Base-by-base conservation (phyloP, 208 protist genomes). In the Acanthamoeba triangularis region DNA sequence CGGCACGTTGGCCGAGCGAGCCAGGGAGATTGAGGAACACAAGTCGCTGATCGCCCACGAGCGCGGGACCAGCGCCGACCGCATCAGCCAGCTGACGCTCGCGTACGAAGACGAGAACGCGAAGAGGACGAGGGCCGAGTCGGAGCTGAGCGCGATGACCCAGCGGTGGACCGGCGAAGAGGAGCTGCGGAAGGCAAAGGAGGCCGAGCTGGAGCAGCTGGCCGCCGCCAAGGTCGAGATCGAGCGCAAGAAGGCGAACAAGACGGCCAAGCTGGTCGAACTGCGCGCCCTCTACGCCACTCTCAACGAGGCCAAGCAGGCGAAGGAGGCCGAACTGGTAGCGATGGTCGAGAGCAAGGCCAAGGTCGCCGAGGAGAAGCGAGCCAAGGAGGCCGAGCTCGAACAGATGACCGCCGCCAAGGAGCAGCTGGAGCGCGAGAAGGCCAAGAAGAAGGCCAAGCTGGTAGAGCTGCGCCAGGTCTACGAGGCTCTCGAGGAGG, bases 241-340 rank as follows among this genome's bases (percentile, higher is more conserved):
- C 30, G 84, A 56, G 47, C 28, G 35, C 30, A 16, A 72, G 59
- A 91, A 91, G 84, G 33, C n/a, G 10, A 65, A 20, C 28, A 35
- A 72, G 28, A 44, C 67, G 84, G 84, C 84, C 18, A 69, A 91
- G 84, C 52, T 91, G 20, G 54, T 30, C 11, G 30, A 84, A 28
- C 74, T 84, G 35, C 74, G 74, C 30, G 16, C n/a, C 41, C 35
- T 16, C 28, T 72, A 61, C 28, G 84, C 47, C 37, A 3, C 54
- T 1, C 49, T 61, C 33, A 14, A 69, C 20, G 82, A 90, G n/a
- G 7, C 23, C 25, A 59, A 18, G 49, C 14, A 59, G 33, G 47
- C n/a, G 18, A 90, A 16, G 20, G 41, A 63, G 47, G 33, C 82
- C 33, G 54, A 28, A 6, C 47, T 90, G n/a, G 23, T 3, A 2